These are phyloP conservation scores for Claviceps paspali DNA, from an alignment of 2,329 filamentous ascomycete species.

Conservation along the genomic window DNA sequence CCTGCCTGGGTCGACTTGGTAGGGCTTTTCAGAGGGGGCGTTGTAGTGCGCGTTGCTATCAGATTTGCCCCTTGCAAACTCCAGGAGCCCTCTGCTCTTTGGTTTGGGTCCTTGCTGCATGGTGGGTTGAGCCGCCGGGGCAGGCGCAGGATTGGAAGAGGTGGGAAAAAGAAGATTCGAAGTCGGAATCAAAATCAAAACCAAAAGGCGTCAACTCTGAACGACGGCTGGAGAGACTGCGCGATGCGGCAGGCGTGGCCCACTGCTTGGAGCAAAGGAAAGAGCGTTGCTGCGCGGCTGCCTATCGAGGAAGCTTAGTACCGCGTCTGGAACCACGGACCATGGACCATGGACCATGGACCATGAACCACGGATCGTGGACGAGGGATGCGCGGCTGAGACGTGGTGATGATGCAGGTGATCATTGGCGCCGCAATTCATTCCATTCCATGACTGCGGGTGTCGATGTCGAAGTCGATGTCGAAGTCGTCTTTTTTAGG, in stretches of 20 bases:
- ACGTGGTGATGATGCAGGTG: not conserved
- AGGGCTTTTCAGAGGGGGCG: constrained; percentile 7
- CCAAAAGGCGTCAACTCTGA: too few species aligned
- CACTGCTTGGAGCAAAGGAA: constrained; percentile 1
- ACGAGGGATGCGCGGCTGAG: not conserved
- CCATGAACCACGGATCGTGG: not conserved
- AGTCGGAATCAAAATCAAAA: not conserved
- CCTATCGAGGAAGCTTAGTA: not conserved
- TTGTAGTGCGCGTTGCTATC: constrained; percentile 11
- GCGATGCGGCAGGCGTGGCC: not conserved
- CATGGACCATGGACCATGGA: not conserved
- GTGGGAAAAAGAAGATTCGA: not conserved
- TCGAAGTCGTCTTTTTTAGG: too few species aligned
- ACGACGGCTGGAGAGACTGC: too few species aligned
- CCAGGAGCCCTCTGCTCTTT: constrained; percentile 16
- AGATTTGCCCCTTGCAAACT: constrained; percentile 16
- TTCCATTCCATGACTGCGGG: not conserved
- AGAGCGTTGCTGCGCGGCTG: not conserved
- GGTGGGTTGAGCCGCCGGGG: not conserved
- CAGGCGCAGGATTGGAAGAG: not conserved
- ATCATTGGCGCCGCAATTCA: not conserved
- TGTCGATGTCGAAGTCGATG: too few species aligned
- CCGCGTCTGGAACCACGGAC: not conserved
- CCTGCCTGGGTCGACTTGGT: constrained; percentile 8
- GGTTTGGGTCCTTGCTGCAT: constrained; percentile 19